Conservation (phyloP, 2,329 filamentous ascomycete genomes). For the Didymella pomorum region DNA sequence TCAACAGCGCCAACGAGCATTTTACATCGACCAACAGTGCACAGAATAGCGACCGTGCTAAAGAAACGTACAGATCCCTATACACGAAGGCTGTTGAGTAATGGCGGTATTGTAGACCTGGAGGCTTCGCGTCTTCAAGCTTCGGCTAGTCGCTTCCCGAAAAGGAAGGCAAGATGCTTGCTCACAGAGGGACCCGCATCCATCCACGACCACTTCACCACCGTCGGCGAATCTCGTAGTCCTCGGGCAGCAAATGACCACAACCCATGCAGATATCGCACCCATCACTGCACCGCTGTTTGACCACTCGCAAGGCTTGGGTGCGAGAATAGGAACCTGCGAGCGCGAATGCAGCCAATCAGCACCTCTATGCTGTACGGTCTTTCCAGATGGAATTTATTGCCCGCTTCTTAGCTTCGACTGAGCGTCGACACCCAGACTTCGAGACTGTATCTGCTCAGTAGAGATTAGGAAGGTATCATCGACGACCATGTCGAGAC, state of each 20-base stretch:
- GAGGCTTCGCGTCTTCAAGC: background rate
- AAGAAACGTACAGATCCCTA: too few relatives aligned
- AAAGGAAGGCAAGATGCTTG: conserved; percentile 9
- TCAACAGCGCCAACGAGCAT: background rate
- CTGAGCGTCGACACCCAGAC: background rate
- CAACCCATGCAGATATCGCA: background rate
- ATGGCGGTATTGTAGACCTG: background rate
- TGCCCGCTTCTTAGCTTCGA: background rate
- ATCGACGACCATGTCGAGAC: background rate
- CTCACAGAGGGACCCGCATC: background rate
- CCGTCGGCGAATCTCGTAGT: background rate
- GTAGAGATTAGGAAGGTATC: conserved; percentile 20
- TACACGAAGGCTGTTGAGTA: too few relatives aligned
- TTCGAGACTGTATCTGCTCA: background rate
- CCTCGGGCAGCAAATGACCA: background rate
- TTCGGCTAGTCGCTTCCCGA: conserved; percentile 6
- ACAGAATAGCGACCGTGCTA: background rate
- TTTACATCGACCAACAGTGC: background rate
- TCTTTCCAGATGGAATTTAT: background rate
- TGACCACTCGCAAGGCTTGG: background rate
- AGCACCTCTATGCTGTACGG: background rate
- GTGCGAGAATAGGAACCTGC: background rate
- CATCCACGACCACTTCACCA: background rate
- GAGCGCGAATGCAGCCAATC: background rate
- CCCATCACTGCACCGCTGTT: background rate